Base-by-base conservation (phyloP, 164 flowering plant species). In the Cinnamomum micranthum region DNA sequence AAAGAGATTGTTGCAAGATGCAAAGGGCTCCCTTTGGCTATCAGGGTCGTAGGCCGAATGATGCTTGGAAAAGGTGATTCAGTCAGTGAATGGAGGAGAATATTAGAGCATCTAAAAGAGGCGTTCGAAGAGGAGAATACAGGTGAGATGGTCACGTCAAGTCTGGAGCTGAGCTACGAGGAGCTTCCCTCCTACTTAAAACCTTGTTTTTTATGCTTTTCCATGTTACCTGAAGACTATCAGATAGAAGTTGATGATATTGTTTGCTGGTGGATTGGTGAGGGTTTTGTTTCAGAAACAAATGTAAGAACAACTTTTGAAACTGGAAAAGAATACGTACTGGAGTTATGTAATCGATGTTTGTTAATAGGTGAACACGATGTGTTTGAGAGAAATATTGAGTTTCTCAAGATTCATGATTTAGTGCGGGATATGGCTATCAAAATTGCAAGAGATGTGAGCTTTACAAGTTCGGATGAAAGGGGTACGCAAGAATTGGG, bases 141-240 rank as follows among this genome's bases (percentile, higher is more conserved):
- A 17, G 62, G 50, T 51, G 17, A 24, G 24, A 17, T 6, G 24
- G 27, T 65, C 15, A 2, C 50, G 25, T 65, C 51, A 2, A 6
- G 23, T 4, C 47, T 73, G 15, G 19, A 28, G 67, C 23, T 65
- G 25, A 73, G 75, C 62, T 73, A 65, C 14, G 70, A 73, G 27
- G 70, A 73, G 22, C 27, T 73, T 27, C 75, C 75, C 11, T 0
- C 50, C 19, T 41, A 73, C 28, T 73, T 73, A 41, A 73, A 73
- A n/a, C 47, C 41, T 14, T 73, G 75, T 58, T 35, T 64, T 52
- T 28, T 73, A 17, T 63, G 75, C 59, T 47, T 73, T 47, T 15
- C 75, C 28, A 47, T 73, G 20, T 24, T 47, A 17, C 75, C 69
- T 12, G 75, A 73, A 64, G 75, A 64, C 27, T 63, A 6, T 23